phyloP scores from a whole-genome alignment of 208 protist genomes.

The Leishmania aethiopica region DNA sequence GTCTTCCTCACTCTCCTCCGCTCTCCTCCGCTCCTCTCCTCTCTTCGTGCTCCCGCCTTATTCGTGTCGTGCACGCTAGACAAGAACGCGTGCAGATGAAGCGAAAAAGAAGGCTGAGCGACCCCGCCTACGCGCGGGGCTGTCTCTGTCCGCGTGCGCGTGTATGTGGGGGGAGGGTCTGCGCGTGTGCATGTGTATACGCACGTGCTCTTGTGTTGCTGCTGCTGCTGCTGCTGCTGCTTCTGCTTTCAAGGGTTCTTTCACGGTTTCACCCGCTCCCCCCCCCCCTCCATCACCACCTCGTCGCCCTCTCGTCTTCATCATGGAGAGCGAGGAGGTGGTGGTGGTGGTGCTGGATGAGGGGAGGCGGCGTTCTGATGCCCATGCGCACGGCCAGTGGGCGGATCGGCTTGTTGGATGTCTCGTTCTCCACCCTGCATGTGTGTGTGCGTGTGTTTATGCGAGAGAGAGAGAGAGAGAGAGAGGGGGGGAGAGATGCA shows the following conservation, averaged over 20 bases:
- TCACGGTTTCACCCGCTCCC: neutral
- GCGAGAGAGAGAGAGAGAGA: too few species aligned
- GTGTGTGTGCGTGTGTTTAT: neutral
- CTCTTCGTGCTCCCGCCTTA: too few species aligned
- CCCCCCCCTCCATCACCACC: too few species aligned
- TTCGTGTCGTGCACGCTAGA: neutral
- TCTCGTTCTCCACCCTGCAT: neutral
- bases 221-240: too few species aligned
- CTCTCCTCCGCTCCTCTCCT: neutral
- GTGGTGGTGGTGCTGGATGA: neutral
- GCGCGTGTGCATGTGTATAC: neutral
- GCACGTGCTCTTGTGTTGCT: neutral
- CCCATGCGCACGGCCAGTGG: too few species aligned
- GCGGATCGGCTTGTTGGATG: too few species aligned
- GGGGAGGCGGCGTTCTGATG: too few species aligned
- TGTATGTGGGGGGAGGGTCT: neutral
- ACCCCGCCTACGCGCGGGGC: neutral
- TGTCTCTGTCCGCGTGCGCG: slow-evolving; percentile 3
- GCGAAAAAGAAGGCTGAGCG: too few species aligned
- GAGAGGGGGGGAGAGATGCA: too few species aligned
- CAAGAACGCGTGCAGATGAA: neutral
- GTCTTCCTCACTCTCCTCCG: neutral
- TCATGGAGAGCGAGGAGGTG: neutral
- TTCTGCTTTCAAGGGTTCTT: too few species aligned
- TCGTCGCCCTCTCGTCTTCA: too few species aligned